A percentile compares a stretch with the other conserved stretches of the same genome.
These are phyloP conservation scores for Arthrocladium fulminans DNA, from an alignment of 2,329 filamentous ascomycete species.

Conservation along the genomic window DNA sequence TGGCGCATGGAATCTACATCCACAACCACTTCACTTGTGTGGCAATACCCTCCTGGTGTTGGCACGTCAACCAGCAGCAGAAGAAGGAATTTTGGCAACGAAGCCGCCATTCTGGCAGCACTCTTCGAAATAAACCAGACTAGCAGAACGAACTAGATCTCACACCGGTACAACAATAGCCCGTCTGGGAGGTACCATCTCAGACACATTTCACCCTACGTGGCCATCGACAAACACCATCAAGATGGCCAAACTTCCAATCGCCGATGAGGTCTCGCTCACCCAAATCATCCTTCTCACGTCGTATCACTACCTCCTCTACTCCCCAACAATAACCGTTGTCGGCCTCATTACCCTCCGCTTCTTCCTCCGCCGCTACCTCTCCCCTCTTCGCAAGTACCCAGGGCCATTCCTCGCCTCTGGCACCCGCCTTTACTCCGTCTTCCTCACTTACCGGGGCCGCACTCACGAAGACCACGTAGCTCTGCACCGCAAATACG, in stretches of 20 bases:
- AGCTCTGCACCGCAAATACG: slow-evolving; percentile 32
- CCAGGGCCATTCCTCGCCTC: slow-evolving; percentile 36
- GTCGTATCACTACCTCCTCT: background rate
- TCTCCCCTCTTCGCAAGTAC: slow-evolving; percentile 33
- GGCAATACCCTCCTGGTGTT: too few relatives aligned
- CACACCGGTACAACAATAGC: too few relatives aligned
- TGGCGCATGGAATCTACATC: background rate
- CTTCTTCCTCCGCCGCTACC: slow-evolving; percentile 35
- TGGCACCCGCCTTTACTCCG: slow-evolving; percentile 34
- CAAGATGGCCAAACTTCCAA: background rate
- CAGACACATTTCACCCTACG: background rate
- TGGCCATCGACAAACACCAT: background rate
- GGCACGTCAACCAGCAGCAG: too few relatives aligned
- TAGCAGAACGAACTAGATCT: too few relatives aligned
- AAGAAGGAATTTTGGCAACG: too few relatives aligned
- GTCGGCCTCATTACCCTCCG: background rate
- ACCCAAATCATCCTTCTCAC: background rate
- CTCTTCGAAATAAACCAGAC: too few relatives aligned
- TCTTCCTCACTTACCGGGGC: slow-evolving; percentile 31
- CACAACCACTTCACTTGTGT: too few relatives aligned
- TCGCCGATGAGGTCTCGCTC: background rate
- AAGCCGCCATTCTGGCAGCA: too few relatives aligned
- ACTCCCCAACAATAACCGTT: background rate
- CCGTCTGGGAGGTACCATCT: too few relatives aligned
- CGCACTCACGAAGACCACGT: slow-evolving; percentile 32